These are phyloP conservation scores for Botrytis squamosa DNA, from an alignment of 2,329 filamentous ascomycete species.

Conservation along the genomic window DNA sequence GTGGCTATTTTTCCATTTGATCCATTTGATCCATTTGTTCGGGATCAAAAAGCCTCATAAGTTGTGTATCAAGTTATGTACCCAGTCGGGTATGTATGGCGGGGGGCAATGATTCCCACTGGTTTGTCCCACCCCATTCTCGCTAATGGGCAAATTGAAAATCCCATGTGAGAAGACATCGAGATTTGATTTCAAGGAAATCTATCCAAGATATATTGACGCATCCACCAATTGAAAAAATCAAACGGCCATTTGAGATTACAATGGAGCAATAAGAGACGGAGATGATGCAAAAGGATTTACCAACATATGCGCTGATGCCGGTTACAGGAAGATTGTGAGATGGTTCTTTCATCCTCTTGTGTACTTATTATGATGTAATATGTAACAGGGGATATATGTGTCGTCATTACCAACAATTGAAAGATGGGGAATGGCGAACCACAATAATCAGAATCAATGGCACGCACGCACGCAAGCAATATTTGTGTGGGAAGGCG, in stretches of 20 bases:
- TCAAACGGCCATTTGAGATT: not conserved
- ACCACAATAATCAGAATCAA: not conserved
- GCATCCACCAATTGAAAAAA: not conserved
- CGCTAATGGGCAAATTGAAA: constrained; percentile 7
- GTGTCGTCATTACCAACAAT: constrained; percentile 5
- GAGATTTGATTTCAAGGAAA: not conserved
- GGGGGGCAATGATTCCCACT: not conserved
- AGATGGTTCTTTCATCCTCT: not conserved
- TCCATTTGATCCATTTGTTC: not conserved
- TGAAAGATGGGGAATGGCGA: not conserved
- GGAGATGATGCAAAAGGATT: not conserved
- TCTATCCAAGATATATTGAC: not conserved
- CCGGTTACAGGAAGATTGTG: not conserved
- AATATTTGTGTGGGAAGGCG: not conserved
- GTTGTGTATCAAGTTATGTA: not conserved
- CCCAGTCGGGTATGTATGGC: not conserved
- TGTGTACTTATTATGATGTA: constrained; percentile 9
- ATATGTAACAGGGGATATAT: not conserved
- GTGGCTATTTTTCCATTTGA: not conserved
- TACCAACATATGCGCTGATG: not conserved
- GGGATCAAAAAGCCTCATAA: not conserved
- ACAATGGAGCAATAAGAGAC: not conserved
- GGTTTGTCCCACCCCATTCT: not conserved
- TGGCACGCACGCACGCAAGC: not conserved
- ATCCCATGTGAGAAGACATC: not conserved